Percentiles rank a stretch among this genome's conserved stretches.
Conservation (phyloP, 75 land plant genomes). For the Cupressus sempervirens region DNA sequence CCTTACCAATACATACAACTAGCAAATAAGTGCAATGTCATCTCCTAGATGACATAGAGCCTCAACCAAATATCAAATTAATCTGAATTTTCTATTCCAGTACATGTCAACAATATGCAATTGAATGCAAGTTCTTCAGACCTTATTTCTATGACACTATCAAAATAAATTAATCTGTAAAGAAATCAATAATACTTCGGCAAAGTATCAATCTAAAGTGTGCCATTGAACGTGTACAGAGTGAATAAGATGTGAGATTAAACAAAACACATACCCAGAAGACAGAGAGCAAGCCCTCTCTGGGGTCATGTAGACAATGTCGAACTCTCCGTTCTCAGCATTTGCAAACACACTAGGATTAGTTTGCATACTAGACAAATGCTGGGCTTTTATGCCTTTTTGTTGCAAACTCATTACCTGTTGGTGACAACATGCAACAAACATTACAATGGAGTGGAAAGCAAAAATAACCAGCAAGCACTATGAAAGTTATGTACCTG, state of each 20-base stretch:
- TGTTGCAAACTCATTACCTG: conserved; percentile 81
- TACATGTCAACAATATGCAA: background rate
- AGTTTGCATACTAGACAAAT: conserved; percentile 60
- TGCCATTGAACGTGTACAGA: background rate
- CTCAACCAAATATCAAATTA: background rate
- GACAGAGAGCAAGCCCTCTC: conserved; percentile 62
- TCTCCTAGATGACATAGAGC: background rate
- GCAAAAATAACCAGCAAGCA: background rate
- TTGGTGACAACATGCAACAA: background rate
- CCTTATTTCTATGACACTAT: background rate
- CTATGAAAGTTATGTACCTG: conserved; percentile 39
- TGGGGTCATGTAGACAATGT: conserved; percentile 75
- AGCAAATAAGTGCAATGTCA: background rate
- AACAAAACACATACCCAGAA: conserved; percentile 26
- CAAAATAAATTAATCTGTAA: background rate
- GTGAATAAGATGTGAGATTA: background rate
- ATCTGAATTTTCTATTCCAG: background rate
- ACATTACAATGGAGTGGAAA: background rate
- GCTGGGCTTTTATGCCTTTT: conserved; percentile 69
- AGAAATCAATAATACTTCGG: background rate
- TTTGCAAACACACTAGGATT: conserved; percentile 25
- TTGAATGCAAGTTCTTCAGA: background rate
- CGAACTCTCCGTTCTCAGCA: conserved; percentile 56
- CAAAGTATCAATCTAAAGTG: background rate
- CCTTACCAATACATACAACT: background rate